Base-by-base conservation (phyloP, 164 flowering plant genomes). In the Vitis labrusca region DNA sequence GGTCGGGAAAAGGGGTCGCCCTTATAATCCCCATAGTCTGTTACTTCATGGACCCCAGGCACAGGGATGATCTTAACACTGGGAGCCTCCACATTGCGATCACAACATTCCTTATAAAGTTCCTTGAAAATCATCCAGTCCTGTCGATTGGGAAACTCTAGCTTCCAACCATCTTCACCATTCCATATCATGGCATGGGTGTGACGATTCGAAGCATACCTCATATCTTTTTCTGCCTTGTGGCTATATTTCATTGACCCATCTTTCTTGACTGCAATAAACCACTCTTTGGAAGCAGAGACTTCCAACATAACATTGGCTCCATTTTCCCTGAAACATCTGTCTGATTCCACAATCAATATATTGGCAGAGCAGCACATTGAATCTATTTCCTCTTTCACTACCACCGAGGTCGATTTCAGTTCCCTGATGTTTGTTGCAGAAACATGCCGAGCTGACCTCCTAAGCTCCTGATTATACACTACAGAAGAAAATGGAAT, bases 121-220 rank as follows among this genome's bases (percentile, higher is more conserved):
- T 93, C 93, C 83, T 89, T 92, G 67, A 94, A 94, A 49, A 78
- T 62, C 1, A 70, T 10, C 99, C 99, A 94, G 67, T 91, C 96
- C 57, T 60, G 74, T 67, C 87, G 73, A 74, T 84, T 72, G 16
- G 82, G 79, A 73, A 94, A 92, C 81, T 94, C 99, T 2, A 94
- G 86, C 79, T 86, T 94, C 97, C 90, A 92, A 77, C 80, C 83
- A 71, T 76, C 79, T 59, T 84, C 89, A 15, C 69, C 81, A 2
- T 75, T 59, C 97, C 97, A 94, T 60, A 91, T 75, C 19, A 84
- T 74, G 64, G 84, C 88, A 79, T 86, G 91, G 14, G 96, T 86
- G 63, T 83, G 71, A 3, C 93, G 92, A 65, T 92, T 91, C 44
- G 59, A 53, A 50, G 84, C 30, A 68, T 78, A 71, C 66, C 87